Percentiles rank a stretch among this genome's conserved stretches.
phyloP scores from a whole-genome alignment of 345 rosid species.

The Syzygium jambos region DNA sequence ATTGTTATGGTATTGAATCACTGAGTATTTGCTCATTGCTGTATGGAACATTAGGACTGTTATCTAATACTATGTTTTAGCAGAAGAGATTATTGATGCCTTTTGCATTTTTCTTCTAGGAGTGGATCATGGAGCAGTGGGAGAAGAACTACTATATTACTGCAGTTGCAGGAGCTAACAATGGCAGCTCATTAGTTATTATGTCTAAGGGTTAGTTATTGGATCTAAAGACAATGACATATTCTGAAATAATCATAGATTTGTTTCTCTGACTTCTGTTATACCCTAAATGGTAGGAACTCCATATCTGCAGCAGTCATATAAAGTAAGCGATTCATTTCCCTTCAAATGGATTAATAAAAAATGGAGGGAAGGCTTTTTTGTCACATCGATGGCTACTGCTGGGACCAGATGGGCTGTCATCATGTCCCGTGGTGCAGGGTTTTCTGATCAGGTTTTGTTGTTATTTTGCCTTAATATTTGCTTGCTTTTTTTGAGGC shows the following conservation, averaged over 20 bases:
- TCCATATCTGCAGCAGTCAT: constrained; percentile 89
- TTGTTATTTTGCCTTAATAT: background rate
- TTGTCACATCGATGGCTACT: constrained; percentile 92
- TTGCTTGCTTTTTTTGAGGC: background rate
- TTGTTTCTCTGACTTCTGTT: background rate
- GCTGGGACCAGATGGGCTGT: constrained; percentile 97
- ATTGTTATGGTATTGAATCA: background rate
- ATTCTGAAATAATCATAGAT: background rate
- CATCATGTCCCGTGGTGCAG: constrained; percentile 96
- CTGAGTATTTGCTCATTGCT: background rate
- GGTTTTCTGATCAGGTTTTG: constrained; percentile 78
- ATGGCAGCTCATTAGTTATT: constrained; percentile 86
- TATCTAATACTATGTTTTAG: background rate
- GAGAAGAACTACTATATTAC: constrained; percentile 90
- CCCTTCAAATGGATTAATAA: constrained; percentile 98
- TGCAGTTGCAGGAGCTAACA: constrained; percentile 87
- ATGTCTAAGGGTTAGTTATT: constrained; percentile 82
- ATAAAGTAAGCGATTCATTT: constrained; percentile 93
- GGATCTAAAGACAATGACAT: background rate
- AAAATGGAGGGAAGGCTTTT: constrained; percentile 93
- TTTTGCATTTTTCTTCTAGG: constrained; percentile 28
- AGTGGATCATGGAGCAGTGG: constrained; percentile 99
- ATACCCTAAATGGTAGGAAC: constrained; percentile 48
- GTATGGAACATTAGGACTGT: background rate
- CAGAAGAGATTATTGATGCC: background rate